Evolutionary conservation across 73 alveolate species (phyloP).

Genomic region (Tetrahymena elliotti): DNA sequence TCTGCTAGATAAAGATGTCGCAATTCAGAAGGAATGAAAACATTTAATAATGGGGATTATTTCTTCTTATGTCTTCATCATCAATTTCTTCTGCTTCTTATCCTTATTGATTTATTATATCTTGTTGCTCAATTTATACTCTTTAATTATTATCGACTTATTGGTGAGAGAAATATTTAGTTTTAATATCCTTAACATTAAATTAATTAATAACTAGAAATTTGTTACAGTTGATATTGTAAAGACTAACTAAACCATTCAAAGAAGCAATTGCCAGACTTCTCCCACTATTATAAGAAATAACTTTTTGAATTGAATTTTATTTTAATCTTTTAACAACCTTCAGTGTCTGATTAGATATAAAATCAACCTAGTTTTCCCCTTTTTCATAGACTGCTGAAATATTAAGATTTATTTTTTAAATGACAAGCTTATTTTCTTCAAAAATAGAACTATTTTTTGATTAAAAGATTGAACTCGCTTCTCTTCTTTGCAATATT

Average conservation of each 20-base stretch:
- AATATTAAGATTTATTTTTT: neutral
- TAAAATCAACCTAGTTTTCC: neutral
- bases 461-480: neutral
- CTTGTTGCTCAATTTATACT: neutral
- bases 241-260: neutral
- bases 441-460: neutral
- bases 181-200: neutral
- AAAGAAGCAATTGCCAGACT: neutral
- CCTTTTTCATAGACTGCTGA: neutral
- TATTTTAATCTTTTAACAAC: neutral
- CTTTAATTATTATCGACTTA: neutral
- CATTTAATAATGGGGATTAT: neutral
- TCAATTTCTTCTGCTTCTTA: neutral
- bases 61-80: neutral
- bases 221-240: neutral
- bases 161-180: neutral
- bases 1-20: neutral
- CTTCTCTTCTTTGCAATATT: neutral
- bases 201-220: neutral
- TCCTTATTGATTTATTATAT: neutral
- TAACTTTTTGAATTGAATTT: neutral
- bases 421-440: neutral
- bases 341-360: neutral
- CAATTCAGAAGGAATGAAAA: neutral
- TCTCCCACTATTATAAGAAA: neutral